Evolutionary conservation across 1,139 yeast species (phyloP).

Genomic region (Yamadazyma buinensis): DNA sequence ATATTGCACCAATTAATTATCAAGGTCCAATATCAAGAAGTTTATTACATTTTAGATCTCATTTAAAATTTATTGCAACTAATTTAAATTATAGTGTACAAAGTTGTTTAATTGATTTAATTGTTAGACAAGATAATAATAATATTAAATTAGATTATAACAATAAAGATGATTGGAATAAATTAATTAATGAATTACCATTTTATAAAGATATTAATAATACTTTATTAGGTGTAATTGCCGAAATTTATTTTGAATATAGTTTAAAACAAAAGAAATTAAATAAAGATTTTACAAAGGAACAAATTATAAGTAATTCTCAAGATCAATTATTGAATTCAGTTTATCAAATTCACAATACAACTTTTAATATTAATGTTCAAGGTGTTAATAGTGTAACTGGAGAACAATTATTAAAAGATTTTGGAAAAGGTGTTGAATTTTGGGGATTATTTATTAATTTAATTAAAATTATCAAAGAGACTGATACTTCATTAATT

Average conservation of each 20-base stretch:
- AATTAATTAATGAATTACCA: conserved; percentile 56
- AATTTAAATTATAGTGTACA: conserved; percentile 56
- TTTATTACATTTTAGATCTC: conserved; percentile 64
- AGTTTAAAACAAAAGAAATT: conserved; percentile 28
- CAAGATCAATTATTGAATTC: conserved; percentile 34
- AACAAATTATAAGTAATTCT: conserved; percentile 26
- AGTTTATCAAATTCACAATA: conserved; percentile 37
- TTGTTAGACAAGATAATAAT: conserved; percentile 53
- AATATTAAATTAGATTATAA: conserved; percentile 33
- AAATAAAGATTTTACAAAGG: conserved; percentile 20
- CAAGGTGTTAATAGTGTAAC: conserved; percentile 41
- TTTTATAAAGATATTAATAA: conserved; percentile 48
- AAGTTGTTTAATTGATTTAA: conserved; percentile 46
- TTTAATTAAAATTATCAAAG: conserved; percentile 34
- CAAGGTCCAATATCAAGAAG: conserved; percentile 70
- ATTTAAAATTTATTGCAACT: conserved; percentile 50
- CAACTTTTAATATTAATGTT: conserved; percentile 41
- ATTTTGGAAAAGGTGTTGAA: conserved; percentile 35
- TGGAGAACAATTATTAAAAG: conserved; percentile 33
- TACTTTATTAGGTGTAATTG: conserved; percentile 42
- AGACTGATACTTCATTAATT: conserved; percentile 32
- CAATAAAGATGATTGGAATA: conserved; percentile 52
- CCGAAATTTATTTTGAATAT: conserved; percentile 41
- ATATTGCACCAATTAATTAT: conserved; percentile 55
- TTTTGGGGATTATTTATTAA: conserved; percentile 42